Conservation (phyloP, 2,329 filamentous ascomycete genomes). For the Pseudocercospora crystallina region DNA sequence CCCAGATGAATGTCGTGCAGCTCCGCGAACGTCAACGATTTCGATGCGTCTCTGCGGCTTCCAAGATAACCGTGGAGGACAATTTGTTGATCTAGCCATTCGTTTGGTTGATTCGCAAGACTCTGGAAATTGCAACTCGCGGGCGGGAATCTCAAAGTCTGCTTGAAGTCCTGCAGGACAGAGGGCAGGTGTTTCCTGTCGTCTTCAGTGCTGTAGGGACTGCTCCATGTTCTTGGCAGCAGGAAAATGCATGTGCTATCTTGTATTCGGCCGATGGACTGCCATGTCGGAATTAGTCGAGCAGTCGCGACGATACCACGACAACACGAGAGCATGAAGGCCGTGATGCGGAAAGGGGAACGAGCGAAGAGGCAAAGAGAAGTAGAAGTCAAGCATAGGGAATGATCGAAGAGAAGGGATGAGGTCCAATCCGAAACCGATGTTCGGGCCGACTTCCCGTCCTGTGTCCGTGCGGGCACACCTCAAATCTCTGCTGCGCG, state of each 20-base stretch:
- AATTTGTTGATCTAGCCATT: conserved; percentile 42
- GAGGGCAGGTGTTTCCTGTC: neutral
- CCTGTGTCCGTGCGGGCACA: no score
- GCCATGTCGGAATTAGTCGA: conserved; percentile 14
- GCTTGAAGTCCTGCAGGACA: conserved; percentile 30
- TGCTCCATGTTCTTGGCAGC: no score
- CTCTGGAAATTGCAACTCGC: conserved; percentile 41
- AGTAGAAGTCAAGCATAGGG: no score
- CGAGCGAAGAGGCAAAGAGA: no score
- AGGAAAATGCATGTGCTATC: neutral
- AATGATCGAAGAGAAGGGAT: no score
- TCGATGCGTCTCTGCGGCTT: conserved; percentile 65
- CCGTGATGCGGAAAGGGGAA: neutral
- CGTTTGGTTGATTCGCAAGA: conserved; percentile 27
- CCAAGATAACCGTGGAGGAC: conserved; percentile 71
- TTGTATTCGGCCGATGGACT: neutral
- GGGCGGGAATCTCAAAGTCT: conserved; percentile 44
- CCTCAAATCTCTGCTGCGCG: neutral
- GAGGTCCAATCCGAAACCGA: no score
- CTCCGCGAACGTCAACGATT: conserved; percentile 69
- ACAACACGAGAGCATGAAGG: conserved; percentile 29
- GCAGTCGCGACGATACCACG: conserved; percentile 16
- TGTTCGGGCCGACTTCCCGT: no score
- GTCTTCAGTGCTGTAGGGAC: neutral
- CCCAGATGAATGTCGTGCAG: conserved; percentile 44